Conservation (phyloP, 768 basidiomycete genomes). For the Lentinula sp. region DNA sequence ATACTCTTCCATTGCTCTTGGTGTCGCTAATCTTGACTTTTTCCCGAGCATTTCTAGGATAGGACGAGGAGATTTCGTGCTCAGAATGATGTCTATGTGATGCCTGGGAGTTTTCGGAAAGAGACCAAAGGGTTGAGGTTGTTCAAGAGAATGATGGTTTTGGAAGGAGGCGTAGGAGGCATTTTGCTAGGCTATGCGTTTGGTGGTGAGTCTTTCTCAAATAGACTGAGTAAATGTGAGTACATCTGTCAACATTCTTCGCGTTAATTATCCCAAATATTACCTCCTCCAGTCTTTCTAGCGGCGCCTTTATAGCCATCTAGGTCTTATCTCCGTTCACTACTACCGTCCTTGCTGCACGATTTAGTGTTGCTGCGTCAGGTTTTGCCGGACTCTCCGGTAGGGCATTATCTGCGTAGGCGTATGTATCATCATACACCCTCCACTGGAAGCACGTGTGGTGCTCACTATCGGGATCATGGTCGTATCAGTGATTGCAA, state of each 20-base stretch:
- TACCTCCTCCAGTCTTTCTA: constrained; percentile 37
- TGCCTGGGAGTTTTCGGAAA: constrained; percentile 28
- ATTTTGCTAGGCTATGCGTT: constrained; percentile 51
- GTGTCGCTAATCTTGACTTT: constrained; percentile 53
- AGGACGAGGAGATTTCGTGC: constrained; percentile 57
- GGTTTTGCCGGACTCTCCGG: constrained; percentile 44
- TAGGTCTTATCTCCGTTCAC: constrained; percentile 51
- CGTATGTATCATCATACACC: constrained; percentile 49
- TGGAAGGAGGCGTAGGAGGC: constrained; percentile 65
- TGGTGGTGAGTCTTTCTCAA: constrained; percentile 37
- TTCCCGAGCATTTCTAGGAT: constrained; percentile 66
- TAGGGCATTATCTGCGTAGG: constrained; percentile 42
- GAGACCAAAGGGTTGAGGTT: constrained; percentile 21
- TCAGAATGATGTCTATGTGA: constrained; percentile 18
- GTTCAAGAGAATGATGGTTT: constrained; percentile 20
- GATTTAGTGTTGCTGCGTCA: constrained; percentile 49
- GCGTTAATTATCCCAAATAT: constrained; percentile 49
- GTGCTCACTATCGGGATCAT: constrained; percentile 32
- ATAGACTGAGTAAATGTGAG: constrained; percentile 21
- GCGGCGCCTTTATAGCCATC: constrained; percentile 50
- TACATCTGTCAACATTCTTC: constrained; percentile 57
- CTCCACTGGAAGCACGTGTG: constrained; percentile 41
- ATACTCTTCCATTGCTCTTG: constrained; percentile 55
- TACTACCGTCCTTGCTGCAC: constrained; percentile 43
- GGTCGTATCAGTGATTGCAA: constrained; percentile 31